Base-by-base conservation (phyloP, 306 rosid species). In the Fragaria nilgerrensis region DNA sequence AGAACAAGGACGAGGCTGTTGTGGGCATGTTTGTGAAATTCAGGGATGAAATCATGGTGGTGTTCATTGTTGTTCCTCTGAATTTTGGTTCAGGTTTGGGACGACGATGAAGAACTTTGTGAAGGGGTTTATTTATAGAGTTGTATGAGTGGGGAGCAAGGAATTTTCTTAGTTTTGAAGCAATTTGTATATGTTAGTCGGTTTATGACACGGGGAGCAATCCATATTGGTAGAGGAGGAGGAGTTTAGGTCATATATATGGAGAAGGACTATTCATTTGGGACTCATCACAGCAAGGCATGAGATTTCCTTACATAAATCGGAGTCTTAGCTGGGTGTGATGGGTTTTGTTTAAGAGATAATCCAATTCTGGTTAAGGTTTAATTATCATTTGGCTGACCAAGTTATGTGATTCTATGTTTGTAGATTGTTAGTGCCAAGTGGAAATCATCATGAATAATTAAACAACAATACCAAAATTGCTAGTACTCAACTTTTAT, bases 1-100 rank as follows among this genome's bases (percentile, higher is more conserved):
- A 81, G 84, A 86, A 86, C 72, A 78, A 36, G 7, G 85, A 8
- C 25, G 87, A 81, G 3, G 81, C 80, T 5, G 82, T 29, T 2
- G 81, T 8, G 8, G 85, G 77, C 67, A 81, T 48, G 15, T 81
- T 81, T 3, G 55, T 68, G 13, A 69, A 20, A 12, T 74, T 13
- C 12, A 77, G 17, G 65, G 34, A 13, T 25, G 17, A 5, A 59
- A 59, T 22, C 65, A 59, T 59, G 15, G 36, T 59, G 17, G 36
- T 3, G 34, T 59, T 59, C 65, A 59, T 59, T 25, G 36, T 23
- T 23, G 36, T 56, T 22, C 13, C 27, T 56, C 27, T n/a, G 56
- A 50, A 50, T 6, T 47, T 53, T 55, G 62, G 22, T 55, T 13
- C 27, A 9, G 62, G 29, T 56, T 22, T n/a, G 29, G 62, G 62